These are phyloP conservation scores for Leccinum aurantiacum DNA, from an alignment of 768 basidiomycete genomes.

Conservation along the genomic window DNA sequence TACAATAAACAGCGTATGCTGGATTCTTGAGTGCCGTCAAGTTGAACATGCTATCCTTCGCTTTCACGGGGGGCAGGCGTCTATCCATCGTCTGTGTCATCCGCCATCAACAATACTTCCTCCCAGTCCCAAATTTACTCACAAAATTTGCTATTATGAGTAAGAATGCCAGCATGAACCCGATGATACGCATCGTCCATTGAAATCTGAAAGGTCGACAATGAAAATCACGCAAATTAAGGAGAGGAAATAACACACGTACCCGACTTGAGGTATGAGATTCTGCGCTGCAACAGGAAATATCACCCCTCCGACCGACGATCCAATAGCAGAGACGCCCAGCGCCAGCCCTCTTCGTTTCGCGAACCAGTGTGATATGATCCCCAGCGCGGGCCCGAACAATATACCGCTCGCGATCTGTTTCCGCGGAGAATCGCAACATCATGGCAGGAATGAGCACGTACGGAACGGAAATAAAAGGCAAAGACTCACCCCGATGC, in stretches of 20 bases:
- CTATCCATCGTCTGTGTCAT: constrained; percentile 35
- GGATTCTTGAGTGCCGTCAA: constrained; percentile 45
- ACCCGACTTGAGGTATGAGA: constrained; percentile 57
- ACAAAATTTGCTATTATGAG: constrained; percentile 58
- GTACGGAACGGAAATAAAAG: neutral
- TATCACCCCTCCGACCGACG: constrained; percentile 66
- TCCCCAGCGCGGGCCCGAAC: constrained; percentile 58
- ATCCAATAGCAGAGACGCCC: constrained; percentile 63
- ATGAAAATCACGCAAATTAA: neutral
- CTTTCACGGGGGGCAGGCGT: constrained; percentile 53
- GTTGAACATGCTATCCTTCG: constrained; percentile 59
- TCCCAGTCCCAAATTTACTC: neutral
- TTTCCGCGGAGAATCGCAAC: neutral
- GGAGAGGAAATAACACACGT: constrained; percentile 18
- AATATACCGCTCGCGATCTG: constrained; percentile 52
- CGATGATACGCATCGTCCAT: constrained; percentile 76
- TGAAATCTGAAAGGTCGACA: constrained; percentile 49
- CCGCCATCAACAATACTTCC: neutral
- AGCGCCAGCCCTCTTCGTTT: constrained; percentile 53
- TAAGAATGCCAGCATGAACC: constrained; percentile 54
- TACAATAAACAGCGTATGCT: constrained; percentile 55
- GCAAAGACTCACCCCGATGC: constrained; percentile 51
- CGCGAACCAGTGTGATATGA: constrained; percentile 75
- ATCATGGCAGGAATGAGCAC: neutral
- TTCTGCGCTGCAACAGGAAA: constrained; percentile 62